Conservation (phyloP, 2,329 filamentous ascomycete genomes). For the Chaetomiaceae sp. region DNA sequence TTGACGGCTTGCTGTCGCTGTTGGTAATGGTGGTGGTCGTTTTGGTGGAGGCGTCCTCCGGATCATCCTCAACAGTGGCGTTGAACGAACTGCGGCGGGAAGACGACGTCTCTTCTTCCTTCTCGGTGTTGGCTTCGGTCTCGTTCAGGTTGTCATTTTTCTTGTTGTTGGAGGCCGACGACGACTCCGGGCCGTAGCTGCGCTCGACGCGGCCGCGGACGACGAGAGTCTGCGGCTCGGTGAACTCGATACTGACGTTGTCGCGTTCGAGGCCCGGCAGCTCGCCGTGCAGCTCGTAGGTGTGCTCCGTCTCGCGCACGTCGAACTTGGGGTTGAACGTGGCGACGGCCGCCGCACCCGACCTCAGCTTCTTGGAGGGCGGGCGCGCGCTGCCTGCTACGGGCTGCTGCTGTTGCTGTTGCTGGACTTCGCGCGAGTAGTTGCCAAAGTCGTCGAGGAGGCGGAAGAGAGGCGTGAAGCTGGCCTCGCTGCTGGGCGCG, state of each 20-base stretch:
- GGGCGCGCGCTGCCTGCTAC: constrained; percentile 20
- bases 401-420: constrained; percentile 34
- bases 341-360: neutral
- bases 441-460: constrained; percentile 60
- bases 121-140: neutral
- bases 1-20: too few relatives aligned
- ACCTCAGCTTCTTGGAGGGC: too few relatives aligned
- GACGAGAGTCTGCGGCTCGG: constrained; percentile 67
- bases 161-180: constrained; percentile 28
- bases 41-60: too few relatives aligned
- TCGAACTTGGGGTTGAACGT: constrained; percentile 76
- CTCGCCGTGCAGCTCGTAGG: constrained; percentile 76
- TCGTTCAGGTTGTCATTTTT: constrained; percentile 35
- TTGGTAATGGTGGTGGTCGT: too few relatives aligned
- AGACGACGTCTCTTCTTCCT: constrained; percentile 7
- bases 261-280: constrained; percentile 71
- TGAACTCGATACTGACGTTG: constrained; percentile 73
- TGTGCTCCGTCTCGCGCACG: constrained; percentile 62
- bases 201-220: constrained; percentile 67
- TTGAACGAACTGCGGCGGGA: too few relatives aligned
- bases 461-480: constrained; percentile 55
- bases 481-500: too few relatives aligned
- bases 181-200: constrained; percentile 43
- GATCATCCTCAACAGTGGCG: too few relatives aligned
- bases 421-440: too few relatives aligned